phyloP scores from a whole-genome alignment of 2,329 filamentous ascomycete genomes.

The Fusarium mexicanum region DNA sequence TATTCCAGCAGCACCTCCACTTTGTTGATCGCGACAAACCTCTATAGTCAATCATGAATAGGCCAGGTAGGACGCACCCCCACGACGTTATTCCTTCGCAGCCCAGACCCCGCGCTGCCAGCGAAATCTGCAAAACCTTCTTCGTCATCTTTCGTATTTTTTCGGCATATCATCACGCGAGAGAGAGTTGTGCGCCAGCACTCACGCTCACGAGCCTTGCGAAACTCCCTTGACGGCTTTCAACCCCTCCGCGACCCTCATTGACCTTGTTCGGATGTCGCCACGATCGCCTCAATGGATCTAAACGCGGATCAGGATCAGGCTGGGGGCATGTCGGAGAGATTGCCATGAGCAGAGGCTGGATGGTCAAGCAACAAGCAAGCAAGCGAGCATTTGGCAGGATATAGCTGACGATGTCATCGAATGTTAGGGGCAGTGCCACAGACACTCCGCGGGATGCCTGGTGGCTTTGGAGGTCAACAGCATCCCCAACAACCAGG shows the following conservation, averaged over 20 bases:
- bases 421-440: slow-evolving; percentile 63
- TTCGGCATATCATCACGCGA: slow-evolving; percentile 15
- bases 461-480: slow-evolving; percentile 67
- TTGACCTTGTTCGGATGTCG: slow-evolving; percentile 22
- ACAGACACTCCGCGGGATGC: slow-evolving; percentile 70
- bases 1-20: slow-evolving; percentile 1
- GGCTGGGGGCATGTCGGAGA: not conserved
- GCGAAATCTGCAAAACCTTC: slow-evolving; percentile 34
- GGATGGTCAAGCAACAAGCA: slow-evolving; percentile 9
- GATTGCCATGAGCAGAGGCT: slow-evolving; percentile 4
- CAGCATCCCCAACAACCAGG: slow-evolving; percentile 65
- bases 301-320: slow-evolving; percentile 7
- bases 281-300: slow-evolving; percentile 28
- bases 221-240: slow-evolving; percentile 23
- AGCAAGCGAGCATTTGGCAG: slow-evolving; percentile 30
- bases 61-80: slow-evolving; percentile 63
- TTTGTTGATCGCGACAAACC: slow-evolving; percentile 39
- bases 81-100: slow-evolving; percentile 40
- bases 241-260: slow-evolving; percentile 27
- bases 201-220: slow-evolving; percentile 19
- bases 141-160: slow-evolving; percentile 19
- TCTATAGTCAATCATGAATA: slow-evolving; percentile 63
- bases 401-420: slow-evolving; percentile 43
- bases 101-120: slow-evolving; percentile 40
- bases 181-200: slow-evolving; percentile 26